Percentiles rank a stretch among this genome's conserved stretches.
Conservation (phyloP, 495 filamentous ascomycete genomes). For the Lophiostoma macrostomum region DNA sequence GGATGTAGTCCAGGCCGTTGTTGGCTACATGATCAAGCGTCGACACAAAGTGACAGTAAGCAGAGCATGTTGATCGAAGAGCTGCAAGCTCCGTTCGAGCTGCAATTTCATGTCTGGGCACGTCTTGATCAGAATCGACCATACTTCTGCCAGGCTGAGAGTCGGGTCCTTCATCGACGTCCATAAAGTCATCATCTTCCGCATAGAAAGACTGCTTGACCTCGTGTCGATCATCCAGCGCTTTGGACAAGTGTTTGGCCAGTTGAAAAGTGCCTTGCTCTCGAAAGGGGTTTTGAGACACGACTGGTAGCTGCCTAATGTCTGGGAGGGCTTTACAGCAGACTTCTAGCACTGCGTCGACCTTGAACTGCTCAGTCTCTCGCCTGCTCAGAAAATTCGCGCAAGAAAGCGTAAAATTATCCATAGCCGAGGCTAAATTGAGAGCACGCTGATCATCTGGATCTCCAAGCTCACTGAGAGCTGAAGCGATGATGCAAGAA, state of each 20-base stretch:
- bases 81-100: constrained; percentile 48
- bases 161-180: constrained; percentile 71
- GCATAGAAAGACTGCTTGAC: constrained; percentile 31
- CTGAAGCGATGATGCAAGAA: constrained; percentile 31
- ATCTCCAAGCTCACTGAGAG: constrained; percentile 15
- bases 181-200: constrained; percentile 61
- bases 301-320: constrained; percentile 3
- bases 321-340: constrained; percentile 21
- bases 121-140: constrained; percentile 33
- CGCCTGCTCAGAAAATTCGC: constrained; percentile 29
- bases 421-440: constrained; percentile 24
- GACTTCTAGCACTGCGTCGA: constrained; percentile 38
- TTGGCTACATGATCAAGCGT: constrained; percentile 1
- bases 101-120: constrained; percentile 49
- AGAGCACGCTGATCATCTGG: constrained; percentile 29
- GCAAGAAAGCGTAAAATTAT: constrained; percentile 30
- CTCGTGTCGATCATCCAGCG: constrained; percentile 47
- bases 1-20: constrained; percentile 12
- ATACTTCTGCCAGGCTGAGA: constrained; percentile 48
- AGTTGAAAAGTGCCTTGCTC: constrained; percentile 14
- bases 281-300: constrained; percentile 19
- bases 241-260: constrained; percentile 20
- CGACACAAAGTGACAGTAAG: constrained; percentile 28
- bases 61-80: constrained; percentile 42
- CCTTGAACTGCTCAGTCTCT: constrained; percentile 35